Conservation (phyloP, 371 early-diverging fungal species). For the Mucor sp. region DNA sequence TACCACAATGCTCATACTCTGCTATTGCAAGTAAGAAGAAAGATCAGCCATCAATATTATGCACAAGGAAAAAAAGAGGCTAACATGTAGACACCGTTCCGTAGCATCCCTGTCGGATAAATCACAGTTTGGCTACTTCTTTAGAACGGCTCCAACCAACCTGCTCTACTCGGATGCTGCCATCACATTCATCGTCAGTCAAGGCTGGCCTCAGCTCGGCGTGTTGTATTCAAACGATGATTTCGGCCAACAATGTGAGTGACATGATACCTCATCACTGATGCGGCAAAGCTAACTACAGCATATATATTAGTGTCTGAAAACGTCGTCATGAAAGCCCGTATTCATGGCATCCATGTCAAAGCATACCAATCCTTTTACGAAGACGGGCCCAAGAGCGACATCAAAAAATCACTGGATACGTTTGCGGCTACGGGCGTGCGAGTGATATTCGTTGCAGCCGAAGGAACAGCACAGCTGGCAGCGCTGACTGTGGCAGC, state of each 20-base stretch:
- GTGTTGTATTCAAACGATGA: constrained; percentile 56
- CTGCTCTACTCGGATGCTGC: constrained; percentile 55
- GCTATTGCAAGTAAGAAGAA: constrained; percentile 52
- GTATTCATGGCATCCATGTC: constrained; percentile 39
- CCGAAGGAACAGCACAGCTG: constrained; percentile 44
- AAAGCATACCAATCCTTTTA: constrained; percentile 51
- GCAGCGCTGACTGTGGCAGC: constrained; percentile 43
- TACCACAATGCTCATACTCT: constrained; percentile 65
- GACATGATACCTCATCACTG: background rate
- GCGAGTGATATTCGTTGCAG: constrained; percentile 53
- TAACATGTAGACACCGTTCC: background rate
- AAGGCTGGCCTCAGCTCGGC: constrained; percentile 58
- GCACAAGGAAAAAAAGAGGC: too few species aligned
- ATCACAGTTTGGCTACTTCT: constrained; percentile 59
- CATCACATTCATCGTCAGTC: constrained; percentile 52
- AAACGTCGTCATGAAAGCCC: constrained; percentile 44
- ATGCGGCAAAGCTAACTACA: background rate
- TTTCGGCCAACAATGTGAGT: constrained; percentile 55
- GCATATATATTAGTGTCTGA: constrained; percentile 47
- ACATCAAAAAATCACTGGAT: constrained; percentile 45
- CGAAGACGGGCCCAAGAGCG: constrained; percentile 45
- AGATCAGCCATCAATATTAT: background rate
- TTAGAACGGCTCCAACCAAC: constrained; percentile 59
- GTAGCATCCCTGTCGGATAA: constrained; percentile 60
- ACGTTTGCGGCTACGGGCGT: constrained; percentile 43